phyloP scores from a whole-genome alignment of 2,329 filamentous ascomycete genomes.

The Beauveria rudraprayagi region DNA sequence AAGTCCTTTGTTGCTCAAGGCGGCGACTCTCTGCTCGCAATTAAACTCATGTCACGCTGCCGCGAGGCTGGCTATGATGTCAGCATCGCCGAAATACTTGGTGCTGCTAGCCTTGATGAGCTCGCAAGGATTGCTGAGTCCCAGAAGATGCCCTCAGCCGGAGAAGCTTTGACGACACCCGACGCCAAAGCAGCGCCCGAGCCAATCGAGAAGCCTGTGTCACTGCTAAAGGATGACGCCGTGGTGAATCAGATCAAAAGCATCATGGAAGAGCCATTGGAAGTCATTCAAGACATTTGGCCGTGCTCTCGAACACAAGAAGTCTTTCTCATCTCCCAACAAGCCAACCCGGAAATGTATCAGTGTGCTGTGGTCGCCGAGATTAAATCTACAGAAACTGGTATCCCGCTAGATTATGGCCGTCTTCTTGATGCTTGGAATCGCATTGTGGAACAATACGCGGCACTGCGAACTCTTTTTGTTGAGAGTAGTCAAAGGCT shows the following conservation, averaged over 20 bases:
- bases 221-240: neutral
- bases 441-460: neutral
- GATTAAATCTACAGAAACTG: neutral
- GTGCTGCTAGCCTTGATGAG: neutral
- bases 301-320: neutral
- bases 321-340: neutral
- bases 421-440: neutral
- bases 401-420: neutral
- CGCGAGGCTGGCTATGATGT: neutral
- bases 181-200: neutral
- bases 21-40: neutral
- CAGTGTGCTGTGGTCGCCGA: neutral
- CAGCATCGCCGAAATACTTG: neutral
- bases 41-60: neutral
- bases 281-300: neutral
- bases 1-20: neutral
- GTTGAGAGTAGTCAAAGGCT: slow-evolving; percentile 5
- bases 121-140: neutral
- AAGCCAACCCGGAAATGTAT: neutral
- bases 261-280: neutral
- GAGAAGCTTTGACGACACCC: neutral
- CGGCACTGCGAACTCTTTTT: slow-evolving; percentile 3
- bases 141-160: neutral
- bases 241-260: neutral
- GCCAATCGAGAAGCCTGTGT: neutral